Conservation (phyloP, 495 filamentous ascomycete species). For the Neurospora terricola region DNA sequence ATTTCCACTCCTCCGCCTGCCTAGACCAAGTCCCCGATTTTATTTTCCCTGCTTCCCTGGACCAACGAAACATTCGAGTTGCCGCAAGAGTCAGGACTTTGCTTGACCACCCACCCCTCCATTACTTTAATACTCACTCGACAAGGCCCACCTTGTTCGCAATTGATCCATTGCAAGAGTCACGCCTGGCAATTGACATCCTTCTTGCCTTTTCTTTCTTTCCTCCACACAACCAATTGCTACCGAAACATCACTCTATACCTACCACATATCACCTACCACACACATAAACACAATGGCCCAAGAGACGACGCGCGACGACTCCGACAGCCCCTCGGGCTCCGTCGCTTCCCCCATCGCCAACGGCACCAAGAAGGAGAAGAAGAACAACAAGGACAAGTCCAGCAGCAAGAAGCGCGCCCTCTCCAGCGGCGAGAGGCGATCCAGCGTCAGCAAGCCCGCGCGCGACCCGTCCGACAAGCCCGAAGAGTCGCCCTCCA, state of each 20-base stretch:
- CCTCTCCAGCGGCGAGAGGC: conserved; percentile 23
- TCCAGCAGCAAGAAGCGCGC: conserved; percentile 18
- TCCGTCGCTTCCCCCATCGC: conserved; percentile 12
- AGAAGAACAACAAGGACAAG: conserved; percentile 19
- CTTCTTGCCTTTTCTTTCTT: not conserved
- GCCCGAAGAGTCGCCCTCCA: conserved; percentile 32
- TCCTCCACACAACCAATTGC: not conserved
- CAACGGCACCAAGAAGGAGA: conserved; percentile 14
- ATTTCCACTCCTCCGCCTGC: not conserved
- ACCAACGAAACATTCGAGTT: not conserved
- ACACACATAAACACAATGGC: conserved; percentile 5
- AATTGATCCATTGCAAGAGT: not conserved
- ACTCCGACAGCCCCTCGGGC: conserved; percentile 17
- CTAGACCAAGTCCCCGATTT: not conserved
- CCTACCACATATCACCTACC: not conserved
- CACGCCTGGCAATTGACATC: not conserved
- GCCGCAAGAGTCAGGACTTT: not conserved
- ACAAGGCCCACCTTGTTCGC: not conserved
- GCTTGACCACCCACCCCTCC: not conserved
- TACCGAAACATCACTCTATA: not conserved
- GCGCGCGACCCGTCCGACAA: conserved; percentile 69
- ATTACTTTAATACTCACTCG: not conserved
- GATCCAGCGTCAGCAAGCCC: conserved; percentile 51
- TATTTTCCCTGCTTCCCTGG: not conserved
- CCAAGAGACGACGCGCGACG: conserved; percentile 7